Conservation (phyloP, 257 asterid genomes). For the Prunella vulgaris region DNA sequence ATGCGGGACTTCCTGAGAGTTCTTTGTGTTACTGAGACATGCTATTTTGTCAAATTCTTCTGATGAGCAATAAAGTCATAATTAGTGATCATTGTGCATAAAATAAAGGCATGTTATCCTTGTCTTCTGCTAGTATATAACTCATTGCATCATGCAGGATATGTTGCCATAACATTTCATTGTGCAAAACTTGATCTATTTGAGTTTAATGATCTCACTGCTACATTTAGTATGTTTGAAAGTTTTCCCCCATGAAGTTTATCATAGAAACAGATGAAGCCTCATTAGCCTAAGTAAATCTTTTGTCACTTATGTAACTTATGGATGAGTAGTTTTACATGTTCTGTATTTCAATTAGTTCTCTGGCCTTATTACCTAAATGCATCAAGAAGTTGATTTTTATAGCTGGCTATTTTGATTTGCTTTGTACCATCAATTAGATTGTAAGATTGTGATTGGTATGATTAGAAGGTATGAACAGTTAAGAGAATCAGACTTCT, state of each 20-base stretch:
- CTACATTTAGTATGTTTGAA: background rate
- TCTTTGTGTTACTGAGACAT: background rate
- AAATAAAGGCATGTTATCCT: no score
- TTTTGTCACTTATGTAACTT: background rate
- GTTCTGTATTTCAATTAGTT: constrained; percentile 2
- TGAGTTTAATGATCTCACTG: background rate
- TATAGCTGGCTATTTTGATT: background rate
- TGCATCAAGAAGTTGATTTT: background rate
- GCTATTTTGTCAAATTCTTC: background rate
- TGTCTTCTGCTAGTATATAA: background rate
- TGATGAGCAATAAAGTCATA: background rate
- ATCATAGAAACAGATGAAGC: background rate
- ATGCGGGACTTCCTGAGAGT: background rate
- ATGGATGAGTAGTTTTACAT: background rate
- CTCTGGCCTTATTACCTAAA: background rate
- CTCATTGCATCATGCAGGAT: background rate
- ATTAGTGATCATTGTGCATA: background rate
- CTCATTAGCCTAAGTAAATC: background rate
- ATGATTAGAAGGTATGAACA: background rate
- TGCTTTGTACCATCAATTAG: background rate
- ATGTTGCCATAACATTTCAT: background rate
- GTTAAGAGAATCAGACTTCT: background rate
- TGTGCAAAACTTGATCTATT: background rate
- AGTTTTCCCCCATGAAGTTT: background rate
- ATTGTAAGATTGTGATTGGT: background rate